These are phyloP conservation scores for Sporisorium scitamineum DNA, from an alignment of 1,284 basidiomycete species.

Conservation along the genomic window DNA sequence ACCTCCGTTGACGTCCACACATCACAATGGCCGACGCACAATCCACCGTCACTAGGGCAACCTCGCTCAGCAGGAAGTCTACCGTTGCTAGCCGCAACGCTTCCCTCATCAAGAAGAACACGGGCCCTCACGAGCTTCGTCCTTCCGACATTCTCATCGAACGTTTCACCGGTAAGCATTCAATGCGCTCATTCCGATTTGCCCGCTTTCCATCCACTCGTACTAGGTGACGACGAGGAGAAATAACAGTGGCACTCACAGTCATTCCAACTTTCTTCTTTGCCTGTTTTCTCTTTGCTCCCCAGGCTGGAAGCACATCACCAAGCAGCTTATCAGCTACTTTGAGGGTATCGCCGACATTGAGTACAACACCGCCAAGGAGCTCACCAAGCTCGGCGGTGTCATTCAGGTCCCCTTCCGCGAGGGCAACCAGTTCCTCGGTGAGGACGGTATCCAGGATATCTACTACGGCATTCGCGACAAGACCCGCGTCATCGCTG, in stretches of 20 bases:
- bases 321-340: slow-evolving; percentile 72
- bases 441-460: slow-evolving; percentile 75
- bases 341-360: slow-evolving; percentile 75
- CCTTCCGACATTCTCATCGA: slow-evolving; percentile 98
- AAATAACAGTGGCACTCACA: not conserved
- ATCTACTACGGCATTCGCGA: slow-evolving; percentile 90
- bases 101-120: slow-evolving; percentile 71
- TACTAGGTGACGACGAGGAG: not conserved
- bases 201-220: not conserved
- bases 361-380: slow-evolving; percentile 87
- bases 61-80: slow-evolving; percentile 67
- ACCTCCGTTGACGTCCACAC: slow-evolving; percentile 21
- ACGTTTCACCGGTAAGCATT: slow-evolving; percentile 72
- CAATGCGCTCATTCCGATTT: not conserved
- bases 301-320: slow-evolving; percentile 89
- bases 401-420: slow-evolving; percentile 98
- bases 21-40: slow-evolving; percentile 65
- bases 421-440: slow-evolving; percentile 78
- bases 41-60: slow-evolving; percentile 64
- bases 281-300: not conserved
- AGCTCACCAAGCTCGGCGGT: slow-evolving; percentile 93
- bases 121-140: slow-evolving; percentile 80
- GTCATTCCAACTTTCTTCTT: no score
- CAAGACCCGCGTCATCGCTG: slow-evolving; percentile 92
- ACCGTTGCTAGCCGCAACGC: slow-evolving; percentile 69